Evolutionary conservation across 495 filamentous ascomycete species (phyloP).

Genomic region (Amniculicola lignicola): DNA sequence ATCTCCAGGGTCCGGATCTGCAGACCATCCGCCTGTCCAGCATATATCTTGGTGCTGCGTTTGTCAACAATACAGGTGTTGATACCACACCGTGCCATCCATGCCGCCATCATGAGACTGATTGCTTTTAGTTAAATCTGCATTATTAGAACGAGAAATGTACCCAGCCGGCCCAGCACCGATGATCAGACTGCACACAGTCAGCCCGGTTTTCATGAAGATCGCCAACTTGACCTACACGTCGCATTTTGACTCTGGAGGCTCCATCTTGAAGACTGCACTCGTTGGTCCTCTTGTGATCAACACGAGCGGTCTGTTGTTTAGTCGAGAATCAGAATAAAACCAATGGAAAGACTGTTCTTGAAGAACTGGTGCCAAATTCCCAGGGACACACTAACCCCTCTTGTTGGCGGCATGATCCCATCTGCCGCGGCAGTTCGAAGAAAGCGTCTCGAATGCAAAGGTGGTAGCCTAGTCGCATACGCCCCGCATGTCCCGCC

Average conservation of each 20-base stretch:
- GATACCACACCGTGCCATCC: constrained; percentile 60
- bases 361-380: too few species aligned
- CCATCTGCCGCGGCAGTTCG: too few species aligned
- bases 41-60: constrained; percentile 51
- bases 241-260: constrained; percentile 32
- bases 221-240: constrained; percentile 18
- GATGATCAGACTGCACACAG: constrained; percentile 48
- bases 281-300: too few species aligned
- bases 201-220: not conserved
- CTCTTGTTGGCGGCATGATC: too few species aligned
- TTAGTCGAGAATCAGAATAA: too few species aligned
- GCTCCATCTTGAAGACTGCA: not conserved
- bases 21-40: constrained; percentile 62
- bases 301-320: too few species aligned
- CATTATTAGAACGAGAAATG: not conserved
- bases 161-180: constrained; percentile 64
- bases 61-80: constrained; percentile 62
- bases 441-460: too few species aligned
- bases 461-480: too few species aligned
- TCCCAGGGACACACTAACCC: too few species aligned
- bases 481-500: too few species aligned
- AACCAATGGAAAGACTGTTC: too few species aligned
- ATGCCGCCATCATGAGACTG: constrained; percentile 59
- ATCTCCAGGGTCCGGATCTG: constrained; percentile 60
- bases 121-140: not conserved